Evolutionary conservation across 2,329 filamentous ascomycete species (phyloP).

Genomic region (Aspergillus sp.): DNA sequence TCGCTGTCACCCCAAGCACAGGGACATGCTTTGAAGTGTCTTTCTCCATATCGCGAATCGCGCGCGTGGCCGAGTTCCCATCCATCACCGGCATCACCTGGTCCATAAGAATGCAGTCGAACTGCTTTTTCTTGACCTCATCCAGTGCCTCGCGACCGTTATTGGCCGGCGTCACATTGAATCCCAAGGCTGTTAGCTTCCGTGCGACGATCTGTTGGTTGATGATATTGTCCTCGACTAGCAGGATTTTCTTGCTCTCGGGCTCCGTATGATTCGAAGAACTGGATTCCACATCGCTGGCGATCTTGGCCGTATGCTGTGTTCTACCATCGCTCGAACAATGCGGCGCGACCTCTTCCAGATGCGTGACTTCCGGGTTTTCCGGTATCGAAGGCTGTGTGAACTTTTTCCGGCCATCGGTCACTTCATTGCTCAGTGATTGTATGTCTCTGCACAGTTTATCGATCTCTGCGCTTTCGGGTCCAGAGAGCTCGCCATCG

Average conservation of each 20-base stretch:
- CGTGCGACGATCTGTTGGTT: conserved; percentile 40
- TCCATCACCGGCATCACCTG: conserved; percentile 84
- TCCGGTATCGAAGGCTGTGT: conserved; percentile 13
- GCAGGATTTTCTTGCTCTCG: conserved; percentile 23
- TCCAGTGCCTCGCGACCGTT: conserved; percentile 45
- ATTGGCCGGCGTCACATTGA: conserved; percentile 32
- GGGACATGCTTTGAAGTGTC: conserved; percentile 33
- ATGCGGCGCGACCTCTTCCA: conserved; percentile 10
- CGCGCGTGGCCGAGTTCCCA: conserved; percentile 68
- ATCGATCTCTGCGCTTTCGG: conserved; percentile 9
- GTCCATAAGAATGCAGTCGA: conserved; percentile 74
- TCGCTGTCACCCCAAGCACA: conserved; percentile 58
- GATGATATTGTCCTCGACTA: conserved; percentile 47
- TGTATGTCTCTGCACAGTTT: conserved; percentile 17
- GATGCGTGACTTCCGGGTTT: conserved; percentile 9
- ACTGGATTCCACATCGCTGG: not conserved
- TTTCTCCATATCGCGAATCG: conserved; percentile 66
- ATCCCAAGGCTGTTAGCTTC: conserved; percentile 36
- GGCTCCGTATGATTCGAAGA: not conserved
- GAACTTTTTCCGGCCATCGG: conserved; percentile 9
- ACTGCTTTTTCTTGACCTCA: conserved; percentile 27
- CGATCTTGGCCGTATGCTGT: conserved; percentile 8
- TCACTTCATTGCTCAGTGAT: conserved; percentile 17
- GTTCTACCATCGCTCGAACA: conserved; percentile 7
- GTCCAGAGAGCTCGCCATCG: not conserved